phyloP scores from a whole-genome alignment of 2,329 filamentous ascomycete species.

The Colletotrichum chrysophilum region DNA sequence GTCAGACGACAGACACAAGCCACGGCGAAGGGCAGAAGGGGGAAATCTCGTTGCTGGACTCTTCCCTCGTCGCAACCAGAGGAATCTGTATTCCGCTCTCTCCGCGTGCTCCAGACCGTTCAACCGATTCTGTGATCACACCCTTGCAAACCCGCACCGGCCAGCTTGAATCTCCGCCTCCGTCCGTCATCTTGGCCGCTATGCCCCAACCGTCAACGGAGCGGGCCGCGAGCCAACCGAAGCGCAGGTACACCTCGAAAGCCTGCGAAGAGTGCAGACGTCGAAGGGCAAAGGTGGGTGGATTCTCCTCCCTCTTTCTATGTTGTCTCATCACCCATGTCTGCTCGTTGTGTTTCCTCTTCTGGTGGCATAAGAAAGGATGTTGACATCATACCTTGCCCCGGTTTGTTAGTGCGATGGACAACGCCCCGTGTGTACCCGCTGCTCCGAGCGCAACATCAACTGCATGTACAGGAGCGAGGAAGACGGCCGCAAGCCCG shows the following conservation, averaged over 20 bases:
- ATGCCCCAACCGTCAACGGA: constrained; percentile 11
- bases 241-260: constrained; percentile 26
- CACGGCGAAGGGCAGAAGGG: neutral
- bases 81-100: neutral
- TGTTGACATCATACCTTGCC: neutral
- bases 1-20: neutral
- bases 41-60: neutral
- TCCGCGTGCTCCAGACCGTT: neutral
- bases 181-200: neutral
- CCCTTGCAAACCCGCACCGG: neutral
- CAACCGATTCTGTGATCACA: neutral
- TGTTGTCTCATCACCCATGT: neutral
- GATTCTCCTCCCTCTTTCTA: neutral
- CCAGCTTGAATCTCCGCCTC: neutral
- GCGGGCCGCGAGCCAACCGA: constrained; percentile 8
- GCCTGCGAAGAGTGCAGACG: constrained; percentile 42
- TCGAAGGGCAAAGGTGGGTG: constrained; percentile 36
- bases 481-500: constrained; percentile 38
- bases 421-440: constrained; percentile 32
- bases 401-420: constrained; percentile 35
- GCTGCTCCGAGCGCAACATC: constrained; percentile 33
- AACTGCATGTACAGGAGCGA: constrained; percentile 33
- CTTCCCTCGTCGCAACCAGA: neutral
- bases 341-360: neutral
- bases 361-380: no score